A percentile compares a stretch with the other conserved stretches of the same genome.
Conservation (phyloP, 2,329 filamentous ascomycete species). For the Ascosphaera aggregata region DNA sequence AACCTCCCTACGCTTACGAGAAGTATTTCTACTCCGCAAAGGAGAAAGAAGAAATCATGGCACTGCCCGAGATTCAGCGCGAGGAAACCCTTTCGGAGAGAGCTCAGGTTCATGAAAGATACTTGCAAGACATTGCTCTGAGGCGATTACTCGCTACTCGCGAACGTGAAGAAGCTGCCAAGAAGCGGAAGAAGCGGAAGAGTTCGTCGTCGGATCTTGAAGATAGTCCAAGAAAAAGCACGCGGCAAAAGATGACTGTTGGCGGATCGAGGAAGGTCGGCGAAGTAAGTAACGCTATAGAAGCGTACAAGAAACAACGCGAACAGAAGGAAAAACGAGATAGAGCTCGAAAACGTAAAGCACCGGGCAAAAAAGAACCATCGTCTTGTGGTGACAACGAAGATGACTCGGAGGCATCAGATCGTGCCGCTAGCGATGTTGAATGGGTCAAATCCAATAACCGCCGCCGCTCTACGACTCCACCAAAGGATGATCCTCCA, state of each 20-base stretch:
- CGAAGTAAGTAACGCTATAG: slow-evolving; percentile 49
- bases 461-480: slow-evolving; percentile 25
- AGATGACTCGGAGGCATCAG: slow-evolving; percentile 37
- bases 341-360: slow-evolving; percentile 22
- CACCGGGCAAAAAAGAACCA: slow-evolving; percentile 25
- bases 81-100: slow-evolving; percentile 80
- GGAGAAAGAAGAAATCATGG: slow-evolving; percentile 60
- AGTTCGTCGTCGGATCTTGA: slow-evolving; percentile 58
- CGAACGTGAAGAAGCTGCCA: slow-evolving; percentile 33
- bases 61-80: slow-evolving; percentile 70
- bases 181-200: slow-evolving; percentile 43
- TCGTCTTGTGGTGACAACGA: slow-evolving; percentile 37
- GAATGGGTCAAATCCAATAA: slow-evolving; percentile 45
- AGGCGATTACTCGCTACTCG: slow-evolving; percentile 50
- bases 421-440: slow-evolving; percentile 47
- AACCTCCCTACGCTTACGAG: slow-evolving; percentile 60
- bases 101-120: slow-evolving; percentile 56
- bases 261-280: slow-evolving; percentile 42
- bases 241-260: slow-evolving; percentile 44
- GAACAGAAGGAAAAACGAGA: slow-evolving; percentile 32
- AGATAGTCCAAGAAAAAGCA: slow-evolving; percentile 49
- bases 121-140: slow-evolving; percentile 60
- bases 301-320: slow-evolving; percentile 38
- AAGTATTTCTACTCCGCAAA: slow-evolving; percentile 54
- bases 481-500: slow-evolving; percentile 40